Evolutionary conservation across 163 green algal genomes (phyloP).

Genomic region (Chloromonas sp.): DNA sequence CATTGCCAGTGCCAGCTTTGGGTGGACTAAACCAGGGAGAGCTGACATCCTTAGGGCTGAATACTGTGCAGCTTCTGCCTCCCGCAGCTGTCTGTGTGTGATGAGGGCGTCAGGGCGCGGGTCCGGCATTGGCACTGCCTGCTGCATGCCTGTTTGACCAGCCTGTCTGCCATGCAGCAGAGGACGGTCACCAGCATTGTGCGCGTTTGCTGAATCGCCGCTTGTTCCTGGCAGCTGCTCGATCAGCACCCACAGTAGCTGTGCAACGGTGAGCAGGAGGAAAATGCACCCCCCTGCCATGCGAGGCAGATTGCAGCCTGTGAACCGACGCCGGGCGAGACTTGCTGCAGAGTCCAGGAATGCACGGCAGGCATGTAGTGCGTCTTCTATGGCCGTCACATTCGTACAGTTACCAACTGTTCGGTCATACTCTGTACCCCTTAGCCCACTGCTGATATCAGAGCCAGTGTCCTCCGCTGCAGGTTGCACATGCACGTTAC

Average conservation of each 20-base stretch:
- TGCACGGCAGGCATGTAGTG: neutral
- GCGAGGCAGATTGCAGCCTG: conserved; percentile 44
- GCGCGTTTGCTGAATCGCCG: neutral
- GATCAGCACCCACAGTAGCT: neutral
- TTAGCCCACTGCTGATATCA: neutral
- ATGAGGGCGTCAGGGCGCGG: conserved; percentile 1
- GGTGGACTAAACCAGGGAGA: neutral
- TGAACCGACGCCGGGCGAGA: conserved; percentile 62
- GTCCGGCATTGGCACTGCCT: conserved; percentile 4
- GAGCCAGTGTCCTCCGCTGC: neutral
- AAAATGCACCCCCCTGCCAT: conserved; percentile 50
- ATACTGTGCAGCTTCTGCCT: too few species aligned
- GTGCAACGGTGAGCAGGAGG: conserved; percentile 23
- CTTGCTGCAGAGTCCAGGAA: conserved; percentile 22
- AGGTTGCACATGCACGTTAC: too few species aligned
- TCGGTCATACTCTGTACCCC: neutral
- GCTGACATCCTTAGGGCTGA: too few species aligned
- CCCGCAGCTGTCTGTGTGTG: neutral
- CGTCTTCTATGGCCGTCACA: too few species aligned
- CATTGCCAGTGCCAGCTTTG: neutral
- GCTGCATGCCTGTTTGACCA: neutral
- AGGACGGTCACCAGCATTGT: conserved; percentile 10
- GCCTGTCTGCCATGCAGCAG: neutral
- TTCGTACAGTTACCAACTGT: too few species aligned
- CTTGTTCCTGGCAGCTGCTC: neutral